These are phyloP conservation scores for Teratosphaeria nubilosa DNA, from an alignment of 2,329 filamentous ascomycete genomes.

Conservation along the genomic window DNA sequence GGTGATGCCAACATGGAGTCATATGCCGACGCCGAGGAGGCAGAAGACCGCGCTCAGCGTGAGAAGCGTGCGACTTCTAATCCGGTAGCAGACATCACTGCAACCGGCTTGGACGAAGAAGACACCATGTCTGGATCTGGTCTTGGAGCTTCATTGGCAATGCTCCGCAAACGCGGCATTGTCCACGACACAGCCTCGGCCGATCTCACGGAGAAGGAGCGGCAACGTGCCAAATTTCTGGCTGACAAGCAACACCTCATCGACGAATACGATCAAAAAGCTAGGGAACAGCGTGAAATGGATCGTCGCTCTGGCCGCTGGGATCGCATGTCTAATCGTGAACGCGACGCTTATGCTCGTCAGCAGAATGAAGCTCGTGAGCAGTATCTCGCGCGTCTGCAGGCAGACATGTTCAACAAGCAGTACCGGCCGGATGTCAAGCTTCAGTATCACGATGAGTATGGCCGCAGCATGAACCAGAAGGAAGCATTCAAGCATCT, in stretches of 20 bases:
- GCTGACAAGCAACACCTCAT: conserved; percentile 68
- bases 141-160: conserved; percentile 68
- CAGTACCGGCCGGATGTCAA: conserved; percentile 87
- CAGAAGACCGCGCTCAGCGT: conserved; percentile 33
- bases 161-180: conserved; percentile 78
- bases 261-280: conserved; percentile 67
- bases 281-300: conserved; percentile 73
- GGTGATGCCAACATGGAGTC: conserved; percentile 30
- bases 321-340: conserved; percentile 81
- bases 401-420: conserved; percentile 76
- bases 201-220: conserved; percentile 36
- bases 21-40: conserved; percentile 34
- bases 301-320: conserved; percentile 73
- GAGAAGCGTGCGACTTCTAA: conserved; percentile 34
- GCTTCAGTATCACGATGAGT: conserved; percentile 82
- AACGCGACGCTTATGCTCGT: conserved; percentile 80
- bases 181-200: conserved; percentile 55
- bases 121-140: conserved; percentile 61
- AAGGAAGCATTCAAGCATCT: conserved; percentile 98
- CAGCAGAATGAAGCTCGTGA: conserved; percentile 84
- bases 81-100: conserved; percentile 42
- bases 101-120: conserved; percentile 75
- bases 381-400: conserved; percentile 66
- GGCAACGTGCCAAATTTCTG: conserved; percentile 67
- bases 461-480: conserved; percentile 71